Conservation (phyloP, 768 basidiomycete species). For the Kwoniella botswanensis region DNA sequence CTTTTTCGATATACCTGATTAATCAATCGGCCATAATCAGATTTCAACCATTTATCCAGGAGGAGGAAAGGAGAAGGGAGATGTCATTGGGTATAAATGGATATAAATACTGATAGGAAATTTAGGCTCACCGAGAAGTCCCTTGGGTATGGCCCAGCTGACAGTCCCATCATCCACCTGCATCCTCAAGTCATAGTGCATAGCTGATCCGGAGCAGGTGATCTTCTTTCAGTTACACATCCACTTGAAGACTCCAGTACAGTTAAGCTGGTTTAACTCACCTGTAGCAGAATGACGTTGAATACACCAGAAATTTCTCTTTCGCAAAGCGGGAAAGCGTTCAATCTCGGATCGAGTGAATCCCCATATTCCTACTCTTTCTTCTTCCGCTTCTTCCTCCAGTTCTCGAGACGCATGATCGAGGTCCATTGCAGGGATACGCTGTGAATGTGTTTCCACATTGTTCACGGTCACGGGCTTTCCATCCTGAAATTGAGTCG, state of each 20-base stretch:
- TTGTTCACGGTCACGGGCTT: not conserved
- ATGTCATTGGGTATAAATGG: too few species aligned
- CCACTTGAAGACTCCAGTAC: too few species aligned
- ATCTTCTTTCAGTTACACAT: not conserved
- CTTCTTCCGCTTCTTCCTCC: conserved; percentile 1
- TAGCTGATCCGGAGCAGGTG: conserved; percentile 22
- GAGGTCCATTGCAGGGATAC: not conserved
- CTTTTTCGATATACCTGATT: conserved; percentile 40
- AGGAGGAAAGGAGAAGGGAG: not conserved
- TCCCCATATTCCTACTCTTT: conserved; percentile 28
- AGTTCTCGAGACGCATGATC: not conserved
- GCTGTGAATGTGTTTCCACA: not conserved
- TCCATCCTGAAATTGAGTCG: too few species aligned
- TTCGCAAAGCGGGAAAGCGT: conserved; percentile 42
- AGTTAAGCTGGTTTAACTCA: conserved; percentile 16
- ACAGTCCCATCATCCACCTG: conserved; percentile 49
- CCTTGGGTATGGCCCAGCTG: conserved; percentile 50
- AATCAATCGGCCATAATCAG: not conserved
- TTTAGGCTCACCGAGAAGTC: conserved; percentile 38
- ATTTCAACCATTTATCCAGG: not conserved
- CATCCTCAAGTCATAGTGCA: conserved; percentile 52
- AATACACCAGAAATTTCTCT: conserved; percentile 52
- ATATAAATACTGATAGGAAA: too few species aligned
- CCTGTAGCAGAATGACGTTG: conserved; percentile 51
- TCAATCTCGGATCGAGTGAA: conserved; percentile 39